These are phyloP conservation scores for Rhynchospora tenuis DNA, from an alignment of 176 grass and related monocot genomes.

Conservation along the genomic window DNA sequence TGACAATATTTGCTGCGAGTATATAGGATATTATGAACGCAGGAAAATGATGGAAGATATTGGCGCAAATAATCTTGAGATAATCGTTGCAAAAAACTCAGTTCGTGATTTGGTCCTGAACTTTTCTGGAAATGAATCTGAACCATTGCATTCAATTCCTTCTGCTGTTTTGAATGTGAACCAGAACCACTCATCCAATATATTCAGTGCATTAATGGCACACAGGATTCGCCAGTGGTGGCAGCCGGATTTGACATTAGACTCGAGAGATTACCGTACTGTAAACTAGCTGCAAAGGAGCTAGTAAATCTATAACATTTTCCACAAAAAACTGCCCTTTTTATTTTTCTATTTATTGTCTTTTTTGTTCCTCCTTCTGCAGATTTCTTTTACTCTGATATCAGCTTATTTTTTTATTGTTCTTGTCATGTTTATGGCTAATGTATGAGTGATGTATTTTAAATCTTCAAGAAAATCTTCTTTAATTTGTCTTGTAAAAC, in stretches of 20 bases:
- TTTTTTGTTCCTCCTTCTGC: no score
- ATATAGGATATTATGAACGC: constrained; percentile 74
- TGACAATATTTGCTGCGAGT: constrained; percentile 51
- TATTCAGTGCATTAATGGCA: constrained; percentile 56
- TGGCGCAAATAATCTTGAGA: constrained; percentile 49
- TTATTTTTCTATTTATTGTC: no score
- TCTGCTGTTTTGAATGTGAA: constrained; percentile 59
- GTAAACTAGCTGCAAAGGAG: neutral
- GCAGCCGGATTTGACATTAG: constrained; percentile 32
- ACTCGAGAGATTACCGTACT: constrained; percentile 38
- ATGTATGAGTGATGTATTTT: no score
- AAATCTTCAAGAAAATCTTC: no score
- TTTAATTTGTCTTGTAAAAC: no score
- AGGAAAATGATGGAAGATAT: constrained; percentile 63
- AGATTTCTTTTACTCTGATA: no score
- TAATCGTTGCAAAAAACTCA: constrained; percentile 54
- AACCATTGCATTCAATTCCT: constrained; percentile 67
- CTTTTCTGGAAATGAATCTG: constrained; percentile 28
- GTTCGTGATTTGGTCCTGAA: constrained; percentile 57
- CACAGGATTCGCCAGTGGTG: constrained; percentile 91
- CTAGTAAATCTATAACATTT: neutral
- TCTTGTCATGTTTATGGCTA: no score
- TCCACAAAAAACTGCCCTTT: no score
- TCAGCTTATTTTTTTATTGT: no score
- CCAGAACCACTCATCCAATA: constrained; percentile 30